Evolutionary conservation across 306 rosid genomes (phyloP).

Genomic region (Begonia loranthoides): DNA sequence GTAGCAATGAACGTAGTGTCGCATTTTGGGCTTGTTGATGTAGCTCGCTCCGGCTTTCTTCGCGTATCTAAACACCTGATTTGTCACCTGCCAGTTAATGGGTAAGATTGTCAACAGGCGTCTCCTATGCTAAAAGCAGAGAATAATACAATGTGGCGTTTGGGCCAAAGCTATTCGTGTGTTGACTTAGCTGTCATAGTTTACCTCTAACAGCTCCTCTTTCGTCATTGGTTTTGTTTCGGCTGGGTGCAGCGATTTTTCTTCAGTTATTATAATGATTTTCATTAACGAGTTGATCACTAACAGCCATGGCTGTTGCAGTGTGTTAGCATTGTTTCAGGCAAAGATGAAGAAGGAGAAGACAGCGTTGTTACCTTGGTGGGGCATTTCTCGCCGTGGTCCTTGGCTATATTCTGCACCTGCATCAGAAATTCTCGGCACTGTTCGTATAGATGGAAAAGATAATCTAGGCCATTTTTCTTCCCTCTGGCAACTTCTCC

Average conservation of each 20-base stretch:
- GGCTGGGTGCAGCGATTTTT: no score
- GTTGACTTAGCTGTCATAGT: no score
- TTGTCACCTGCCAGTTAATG: constrained; percentile 43
- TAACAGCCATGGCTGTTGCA: no score
- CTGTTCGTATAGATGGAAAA: constrained; percentile 84
- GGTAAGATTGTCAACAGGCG: no score
- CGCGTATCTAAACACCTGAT: constrained; percentile 78
- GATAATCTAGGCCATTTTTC: constrained; percentile 90
- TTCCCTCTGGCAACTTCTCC: constrained; percentile 99
- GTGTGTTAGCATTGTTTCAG: no score
- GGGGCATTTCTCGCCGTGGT: constrained; percentile 96
- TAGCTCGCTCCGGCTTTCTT: constrained; percentile 86
- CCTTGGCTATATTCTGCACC: constrained; percentile 77
- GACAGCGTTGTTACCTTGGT: constrained; percentile 55
- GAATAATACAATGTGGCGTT: no score
- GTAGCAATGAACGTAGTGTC: constrained; percentile 93
- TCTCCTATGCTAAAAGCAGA: no score
- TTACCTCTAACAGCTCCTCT: no score
- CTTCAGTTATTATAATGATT: no score
- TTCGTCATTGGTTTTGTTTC: no score
- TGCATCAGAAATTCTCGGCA: constrained; percentile 84
- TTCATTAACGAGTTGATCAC: no score
- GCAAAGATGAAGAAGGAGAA: background rate
- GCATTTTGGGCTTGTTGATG: constrained; percentile 95
- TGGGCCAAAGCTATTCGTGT: no score